These are phyloP conservation scores for Colletotrichum chrysophilum DNA, from an alignment of 2,329 filamentous ascomycete genomes.

Conservation along the genomic window DNA sequence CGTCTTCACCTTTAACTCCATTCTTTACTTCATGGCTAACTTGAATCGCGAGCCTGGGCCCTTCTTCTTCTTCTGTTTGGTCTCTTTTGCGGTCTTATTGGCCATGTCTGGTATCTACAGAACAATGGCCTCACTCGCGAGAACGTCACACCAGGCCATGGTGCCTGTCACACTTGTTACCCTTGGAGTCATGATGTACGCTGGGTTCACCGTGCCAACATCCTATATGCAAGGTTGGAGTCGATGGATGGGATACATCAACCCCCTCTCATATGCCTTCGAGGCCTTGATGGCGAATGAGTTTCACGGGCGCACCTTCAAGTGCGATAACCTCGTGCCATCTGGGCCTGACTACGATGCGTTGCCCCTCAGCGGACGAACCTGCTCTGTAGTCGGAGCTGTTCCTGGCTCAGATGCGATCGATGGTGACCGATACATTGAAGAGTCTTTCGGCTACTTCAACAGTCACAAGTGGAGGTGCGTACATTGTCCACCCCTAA, in stretches of 20 bases:
- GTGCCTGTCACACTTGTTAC: conserved; percentile 66
- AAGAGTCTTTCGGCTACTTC: conserved; percentile 46
- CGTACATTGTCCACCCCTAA: neutral
- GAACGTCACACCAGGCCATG: conserved; percentile 34
- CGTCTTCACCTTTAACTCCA: conserved; percentile 63
- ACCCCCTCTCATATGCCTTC: conserved; percentile 81
- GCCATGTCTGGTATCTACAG: conserved; percentile 35
- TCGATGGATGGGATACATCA: conserved; percentile 81
- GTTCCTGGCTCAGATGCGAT: conserved; percentile 45
- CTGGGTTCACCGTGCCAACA: conserved; percentile 70
- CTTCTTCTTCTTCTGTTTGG: conserved; percentile 65
- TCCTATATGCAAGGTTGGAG: conserved; percentile 81
- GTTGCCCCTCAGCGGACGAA: conserved; percentile 40
- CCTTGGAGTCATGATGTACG: conserved; percentile 71
- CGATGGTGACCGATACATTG: conserved; percentile 49
- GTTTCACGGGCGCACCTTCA: conserved; percentile 70
- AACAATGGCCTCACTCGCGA: conserved; percentile 31
- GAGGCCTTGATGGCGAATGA: conserved; percentile 85
- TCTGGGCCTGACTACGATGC: conserved; percentile 39
- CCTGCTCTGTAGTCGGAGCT: conserved; percentile 51
- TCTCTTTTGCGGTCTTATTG: conserved; percentile 38
- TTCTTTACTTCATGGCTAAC: conserved; percentile 71
- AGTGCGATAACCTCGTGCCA: conserved; percentile 52
- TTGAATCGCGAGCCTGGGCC: conserved; percentile 60
- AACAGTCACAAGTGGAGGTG: conserved; percentile 49